Conservation (phyloP, 129 eudicot genomes). For the Flaveria bidentis region DNA sequence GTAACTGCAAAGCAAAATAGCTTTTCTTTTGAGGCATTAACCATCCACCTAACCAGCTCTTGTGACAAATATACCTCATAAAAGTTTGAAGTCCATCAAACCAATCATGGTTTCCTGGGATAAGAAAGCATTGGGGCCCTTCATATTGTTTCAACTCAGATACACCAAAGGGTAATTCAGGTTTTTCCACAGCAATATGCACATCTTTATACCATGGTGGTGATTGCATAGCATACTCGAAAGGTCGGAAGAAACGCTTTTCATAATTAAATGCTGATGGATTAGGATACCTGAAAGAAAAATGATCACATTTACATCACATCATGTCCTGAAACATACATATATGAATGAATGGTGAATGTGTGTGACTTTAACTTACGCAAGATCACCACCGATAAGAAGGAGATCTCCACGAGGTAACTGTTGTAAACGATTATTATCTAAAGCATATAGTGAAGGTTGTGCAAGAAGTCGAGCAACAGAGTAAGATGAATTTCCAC, state of each 20-base stretch:
- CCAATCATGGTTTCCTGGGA: slow-evolving; percentile 99
- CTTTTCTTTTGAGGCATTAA: slow-evolving; percentile 98
- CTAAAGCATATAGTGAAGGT: slow-evolving; percentile 52
- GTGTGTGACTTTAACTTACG: slow-evolving; percentile 56
- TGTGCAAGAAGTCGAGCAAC: slow-evolving; percentile 95
- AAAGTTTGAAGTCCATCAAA: slow-evolving; percentile 97
- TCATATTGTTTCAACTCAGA: slow-evolving; percentile 65
- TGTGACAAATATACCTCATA: slow-evolving; percentile 97
- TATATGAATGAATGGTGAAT: background rate
- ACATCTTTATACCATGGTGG: slow-evolving; percentile 89
- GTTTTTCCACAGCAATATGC: slow-evolving; percentile 87
- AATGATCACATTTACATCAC: background rate
- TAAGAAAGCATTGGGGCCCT: slow-evolving; percentile 94
- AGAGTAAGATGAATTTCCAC: slow-evolving; percentile 87
- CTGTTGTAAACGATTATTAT: slow-evolving; percentile 35
- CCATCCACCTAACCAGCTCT: slow-evolving; percentile 99
- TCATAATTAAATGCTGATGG: slow-evolving; percentile 93
- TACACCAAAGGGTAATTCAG: slow-evolving; percentile 89
- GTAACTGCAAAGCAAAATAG: slow-evolving; percentile 89
- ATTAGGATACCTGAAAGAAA: slow-evolving; percentile 76
- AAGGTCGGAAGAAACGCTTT: slow-evolving; percentile 86
- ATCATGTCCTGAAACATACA: background rate
- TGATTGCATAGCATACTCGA: slow-evolving; percentile 89
- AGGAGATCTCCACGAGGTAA: slow-evolving; percentile 88
- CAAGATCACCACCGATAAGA: slow-evolving; percentile 99